Evolutionary conservation across 2,329 filamentous ascomycete genomes (phyloP), one percentile per base, ranked within the genome.

Genomic region (Neonectria punicea): DNA sequence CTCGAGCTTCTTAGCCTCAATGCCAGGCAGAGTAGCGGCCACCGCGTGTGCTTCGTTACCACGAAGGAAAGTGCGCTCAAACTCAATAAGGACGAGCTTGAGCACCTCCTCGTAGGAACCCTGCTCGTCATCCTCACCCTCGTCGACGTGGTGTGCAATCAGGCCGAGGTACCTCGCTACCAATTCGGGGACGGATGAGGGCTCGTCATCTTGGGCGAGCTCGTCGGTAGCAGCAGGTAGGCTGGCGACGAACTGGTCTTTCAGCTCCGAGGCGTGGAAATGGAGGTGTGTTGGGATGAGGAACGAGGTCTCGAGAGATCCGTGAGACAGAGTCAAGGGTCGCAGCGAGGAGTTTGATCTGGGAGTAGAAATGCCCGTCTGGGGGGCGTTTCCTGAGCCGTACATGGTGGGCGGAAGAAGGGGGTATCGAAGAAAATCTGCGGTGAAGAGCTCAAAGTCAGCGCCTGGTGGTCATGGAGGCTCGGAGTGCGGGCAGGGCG

Each of bases 31-130:
- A 9, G 87, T 87, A 39, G 93, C 92, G 49, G 92, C 94, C 67
- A 99, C 83, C 28, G 94, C 94, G 82, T 99, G 97, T 53, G 97
- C 94, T 79, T 99, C 97, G 76, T 99, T 99, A 69, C 96, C 96
- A 60, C 92, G 90, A 76, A 99, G 90, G 81, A 97, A 98, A 59
- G 91, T 93, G 51, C 96, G 90, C 87, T 99, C 96, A 73, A 99
- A 99, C 82, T 99, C 96, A 81, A 96, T 97, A 58, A 98, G 84
- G 60, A 97, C 87, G 67, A 98, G 87, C 83, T 97, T 97, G 71
- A 99, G 86, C 62, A 98, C 93, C 78, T 98, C 94, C 77, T 94
- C 90, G 79, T 96, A 97, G 50, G 93, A 95, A 68, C 93, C 94
- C 70, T 94, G 92, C 53, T 89, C 86, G 77, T 94, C 92, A 76